Evolutionary conservation across 176 grass and related monocot genomes (phyloP).

Genomic region (Ananas comosus): DNA sequence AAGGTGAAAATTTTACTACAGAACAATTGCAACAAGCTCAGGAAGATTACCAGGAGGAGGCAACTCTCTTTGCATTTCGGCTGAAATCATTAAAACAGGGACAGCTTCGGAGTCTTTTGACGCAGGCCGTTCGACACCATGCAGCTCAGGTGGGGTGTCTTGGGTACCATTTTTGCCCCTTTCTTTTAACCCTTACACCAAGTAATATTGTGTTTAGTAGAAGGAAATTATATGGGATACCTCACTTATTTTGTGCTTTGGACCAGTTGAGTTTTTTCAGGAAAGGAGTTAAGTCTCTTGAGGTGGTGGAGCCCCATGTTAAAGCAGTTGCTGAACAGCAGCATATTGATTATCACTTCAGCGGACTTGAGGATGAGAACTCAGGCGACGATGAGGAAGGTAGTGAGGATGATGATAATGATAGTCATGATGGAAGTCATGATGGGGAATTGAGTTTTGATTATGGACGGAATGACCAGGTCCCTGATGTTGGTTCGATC

Average conservation of each 20-base stretch:
- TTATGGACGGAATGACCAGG: constrained; percentile 51
- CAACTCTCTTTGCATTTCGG: constrained; percentile 84
- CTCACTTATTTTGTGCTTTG: constrained; percentile 9
- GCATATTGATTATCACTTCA: constrained; percentile 91
- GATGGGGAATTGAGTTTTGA: constrained; percentile 72
- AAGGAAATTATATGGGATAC: not conserved
- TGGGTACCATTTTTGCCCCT: too few relatives aligned
- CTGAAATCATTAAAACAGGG: constrained; percentile 96
- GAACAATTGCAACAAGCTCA: constrained; percentile 82
- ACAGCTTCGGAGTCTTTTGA: constrained; percentile 91
- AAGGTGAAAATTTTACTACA: constrained; percentile 42
- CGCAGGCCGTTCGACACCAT: constrained; percentile 93
- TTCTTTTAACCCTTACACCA: not conserved
- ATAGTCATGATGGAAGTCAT: constrained; percentile 45
- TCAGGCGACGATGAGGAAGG: constrained; percentile 50
- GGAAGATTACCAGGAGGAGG: constrained; percentile 85
- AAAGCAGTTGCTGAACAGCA: constrained; percentile 73
- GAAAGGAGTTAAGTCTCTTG: constrained; percentile 71
- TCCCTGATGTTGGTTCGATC: constrained; percentile 28
- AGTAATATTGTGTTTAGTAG: not conserved
- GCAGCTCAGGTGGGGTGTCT: constrained; percentile 53
- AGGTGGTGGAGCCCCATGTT: constrained; percentile 85
- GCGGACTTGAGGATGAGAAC: constrained; percentile 76
- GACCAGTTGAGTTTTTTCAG: constrained; percentile 82
- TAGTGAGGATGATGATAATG: constrained; percentile 30